A percentile compares a stretch with the other conserved stretches of the same genome.
Conservation (phyloP, 768 basidiomycete genomes). For the Suillus americanus region DNA sequence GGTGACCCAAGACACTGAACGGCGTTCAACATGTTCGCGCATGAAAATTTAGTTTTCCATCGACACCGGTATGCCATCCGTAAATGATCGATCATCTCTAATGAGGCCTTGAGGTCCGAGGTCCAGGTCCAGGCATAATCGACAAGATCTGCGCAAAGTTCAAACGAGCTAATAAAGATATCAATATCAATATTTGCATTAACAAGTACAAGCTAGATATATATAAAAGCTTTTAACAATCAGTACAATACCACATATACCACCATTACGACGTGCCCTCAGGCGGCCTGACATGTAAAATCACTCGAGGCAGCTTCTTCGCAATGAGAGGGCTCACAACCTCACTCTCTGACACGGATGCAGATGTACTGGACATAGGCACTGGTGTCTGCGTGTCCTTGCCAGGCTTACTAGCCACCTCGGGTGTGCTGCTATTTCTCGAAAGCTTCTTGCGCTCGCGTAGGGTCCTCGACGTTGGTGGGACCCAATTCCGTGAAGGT, state of each 20-base stretch:
- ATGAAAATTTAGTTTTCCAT: neutral
- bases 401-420: slow-evolving; percentile 16
- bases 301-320: slow-evolving; percentile 55
- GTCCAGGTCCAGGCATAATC: neutral
- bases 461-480: slow-evolving; percentile 45
- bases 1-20: neutral
- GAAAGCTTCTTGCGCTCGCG: slow-evolving; percentile 45
- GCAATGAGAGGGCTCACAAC: neutral
- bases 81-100: neutral
- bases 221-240: neutral
- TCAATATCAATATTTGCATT: neutral
- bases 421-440: slow-evolving; percentile 10
- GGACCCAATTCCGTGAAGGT: slow-evolving; percentile 15
- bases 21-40: neutral
- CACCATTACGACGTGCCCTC: slow-evolving; percentile 18
- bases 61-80: neutral
- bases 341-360: neutral
- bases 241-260: neutral
- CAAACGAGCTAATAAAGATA: neutral
- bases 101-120: too few relatives aligned
- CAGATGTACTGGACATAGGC: neutral
- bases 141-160: neutral
- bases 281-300: slow-evolving; percentile 50
- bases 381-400: slow-evolving; percentile 9
- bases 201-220: neutral